phyloP scores from a whole-genome alignment of 768 basidiomycete species.

The Leccinellum albellum region DNA sequence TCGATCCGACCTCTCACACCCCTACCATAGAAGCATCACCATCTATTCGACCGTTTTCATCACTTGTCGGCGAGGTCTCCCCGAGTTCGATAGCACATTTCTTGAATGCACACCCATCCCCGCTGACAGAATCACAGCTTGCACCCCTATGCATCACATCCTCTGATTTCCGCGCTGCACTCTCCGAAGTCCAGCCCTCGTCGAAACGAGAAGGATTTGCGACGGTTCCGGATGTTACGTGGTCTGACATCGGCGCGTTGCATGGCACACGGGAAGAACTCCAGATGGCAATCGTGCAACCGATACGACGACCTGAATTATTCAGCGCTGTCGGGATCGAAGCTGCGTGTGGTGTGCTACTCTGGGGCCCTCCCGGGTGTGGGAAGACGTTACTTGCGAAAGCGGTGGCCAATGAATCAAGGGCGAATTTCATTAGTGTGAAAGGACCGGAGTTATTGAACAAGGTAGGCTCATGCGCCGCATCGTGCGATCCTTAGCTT shows the following conservation, averaged over 20 bases:
- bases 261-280: slow-evolving; percentile 82
- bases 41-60: slow-evolving; percentile 31
- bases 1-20: slow-evolving; percentile 30
- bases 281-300: slow-evolving; percentile 97
- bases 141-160: slow-evolving; percentile 77
- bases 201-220: slow-evolving; percentile 98
- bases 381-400: slow-evolving; percentile 98
- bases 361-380: slow-evolving; percentile 99
- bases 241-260: slow-evolving; percentile 94
- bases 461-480: slow-evolving; percentile 55
- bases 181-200: slow-evolving; percentile 91
- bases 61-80: slow-evolving; percentile 39
- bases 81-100: slow-evolving; percentile 83
- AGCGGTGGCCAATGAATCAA: slow-evolving; percentile 93
- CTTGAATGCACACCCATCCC: slow-evolving; percentile 79
- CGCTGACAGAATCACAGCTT: slow-evolving; percentile 75
- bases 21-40: slow-evolving; percentile 17
- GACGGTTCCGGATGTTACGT: slow-evolving; percentile 92
- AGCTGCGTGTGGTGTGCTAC: slow-evolving; percentile 85
- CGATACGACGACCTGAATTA: slow-evolving; percentile 83
- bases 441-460: slow-evolving; percentile 97
- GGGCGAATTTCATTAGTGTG: slow-evolving; percentile 96
- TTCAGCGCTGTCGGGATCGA: slow-evolving; percentile 88
- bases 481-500: background rate
- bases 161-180: slow-evolving; percentile 73